Evolutionary conservation across 2,329 filamentous ascomycete genomes (phyloP).

Genomic region (Xenosphaeropsis pyriputrescens): DNA sequence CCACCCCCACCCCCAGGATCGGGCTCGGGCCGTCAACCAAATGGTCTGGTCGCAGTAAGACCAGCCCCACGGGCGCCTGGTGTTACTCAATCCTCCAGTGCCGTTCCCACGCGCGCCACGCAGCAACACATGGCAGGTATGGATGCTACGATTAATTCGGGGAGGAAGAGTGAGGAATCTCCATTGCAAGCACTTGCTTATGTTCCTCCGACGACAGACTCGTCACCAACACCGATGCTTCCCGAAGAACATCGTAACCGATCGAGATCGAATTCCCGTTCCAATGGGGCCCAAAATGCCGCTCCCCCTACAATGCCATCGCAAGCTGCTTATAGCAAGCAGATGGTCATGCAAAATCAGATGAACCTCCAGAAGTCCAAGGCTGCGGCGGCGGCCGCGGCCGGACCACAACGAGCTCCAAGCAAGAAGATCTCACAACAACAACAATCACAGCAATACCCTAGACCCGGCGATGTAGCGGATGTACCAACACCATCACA

Average conservation of each 20-base stretch:
- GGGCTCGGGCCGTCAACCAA: slow-evolving; percentile 19
- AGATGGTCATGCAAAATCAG: slow-evolving; percentile 42
- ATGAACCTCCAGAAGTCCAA: slow-evolving; percentile 62
- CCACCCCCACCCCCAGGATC: slow-evolving; percentile 60
- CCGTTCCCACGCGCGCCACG: no score
- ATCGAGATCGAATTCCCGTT: slow-evolving; percentile 53
- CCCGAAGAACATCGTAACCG: slow-evolving; percentile 52
- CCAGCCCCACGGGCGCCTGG: slow-evolving; percentile 80
- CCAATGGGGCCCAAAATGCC: slow-evolving; percentile 32
- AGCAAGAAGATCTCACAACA: slow-evolving; percentile 52
- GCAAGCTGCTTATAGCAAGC: slow-evolving; percentile 2
- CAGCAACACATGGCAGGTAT: slow-evolving; percentile 22
- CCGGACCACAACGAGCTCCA: slow-evolving; percentile 55
- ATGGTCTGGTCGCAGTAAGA: slow-evolving; percentile 59
- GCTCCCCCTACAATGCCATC: slow-evolving; percentile 26
- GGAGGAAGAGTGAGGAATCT: slow-evolving; percentile 40
- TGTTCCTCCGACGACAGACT: slow-evolving; percentile 9
- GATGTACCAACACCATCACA: slow-evolving; percentile 20
- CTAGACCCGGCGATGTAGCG: slow-evolving; percentile 20
- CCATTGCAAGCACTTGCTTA: slow-evolving; percentile 15
- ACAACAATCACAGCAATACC: slow-evolving; percentile 32
- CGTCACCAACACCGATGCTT: slow-evolving; percentile 31
- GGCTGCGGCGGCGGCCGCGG: slow-evolving; percentile 59
- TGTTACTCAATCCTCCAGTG: slow-evolving; percentile 41
- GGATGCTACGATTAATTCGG: slow-evolving; percentile 49